phyloP scores from a whole-genome alignment of 805 yeast genomes.

The Brettanomyces bruxellensis region DNA sequence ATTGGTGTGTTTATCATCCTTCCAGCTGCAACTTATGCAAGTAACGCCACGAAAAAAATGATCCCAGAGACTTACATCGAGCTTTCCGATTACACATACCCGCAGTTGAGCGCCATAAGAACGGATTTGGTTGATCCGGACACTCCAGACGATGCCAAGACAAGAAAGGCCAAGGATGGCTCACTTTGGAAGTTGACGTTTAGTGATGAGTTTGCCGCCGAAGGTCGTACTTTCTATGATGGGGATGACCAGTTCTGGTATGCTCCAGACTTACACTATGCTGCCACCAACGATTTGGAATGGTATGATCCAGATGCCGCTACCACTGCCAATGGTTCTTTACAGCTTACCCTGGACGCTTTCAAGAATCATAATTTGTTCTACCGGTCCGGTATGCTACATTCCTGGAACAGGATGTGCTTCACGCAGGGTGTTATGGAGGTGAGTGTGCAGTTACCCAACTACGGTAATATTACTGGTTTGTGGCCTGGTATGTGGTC shows the following conservation, averaged over 20 bases:
- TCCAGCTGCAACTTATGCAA: slow-evolving; percentile 81
- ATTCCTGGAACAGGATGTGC: slow-evolving; percentile 87
- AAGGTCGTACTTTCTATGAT: slow-evolving; percentile 82
- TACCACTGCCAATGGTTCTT: slow-evolving; percentile 65
- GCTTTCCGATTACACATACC: slow-evolving; percentile 49
- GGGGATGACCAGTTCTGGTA: slow-evolving; percentile 92
- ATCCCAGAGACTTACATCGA: slow-evolving; percentile 27
- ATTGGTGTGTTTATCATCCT: slow-evolving; percentile 63
- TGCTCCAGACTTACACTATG: slow-evolving; percentile 76
- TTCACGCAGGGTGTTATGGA: slow-evolving; percentile 79
- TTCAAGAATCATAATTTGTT: slow-evolving; percentile 65
- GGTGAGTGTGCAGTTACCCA: slow-evolving; percentile 70
- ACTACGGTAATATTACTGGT: slow-evolving; percentile 69
- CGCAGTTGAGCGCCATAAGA: slow-evolving; percentile 49
- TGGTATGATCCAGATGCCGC: slow-evolving; percentile 95
- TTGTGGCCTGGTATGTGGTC: slow-evolving; percentile 98
- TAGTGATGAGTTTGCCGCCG: slow-evolving; percentile 84
- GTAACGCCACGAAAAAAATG: slow-evolving; percentile 20
- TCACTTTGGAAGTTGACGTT: slow-evolving; percentile 69
- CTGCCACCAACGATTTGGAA: slow-evolving; percentile 82
- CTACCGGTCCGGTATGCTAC: slow-evolving; percentile 88
- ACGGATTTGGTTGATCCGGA: slow-evolving; percentile 60
- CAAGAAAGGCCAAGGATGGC: slow-evolving; percentile 51
- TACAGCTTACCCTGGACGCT: slow-evolving; percentile 69
- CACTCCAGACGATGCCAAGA: slow-evolving; percentile 42